Conservation (phyloP, 208 protist species). For the Histomonas meleagridis region DNA sequence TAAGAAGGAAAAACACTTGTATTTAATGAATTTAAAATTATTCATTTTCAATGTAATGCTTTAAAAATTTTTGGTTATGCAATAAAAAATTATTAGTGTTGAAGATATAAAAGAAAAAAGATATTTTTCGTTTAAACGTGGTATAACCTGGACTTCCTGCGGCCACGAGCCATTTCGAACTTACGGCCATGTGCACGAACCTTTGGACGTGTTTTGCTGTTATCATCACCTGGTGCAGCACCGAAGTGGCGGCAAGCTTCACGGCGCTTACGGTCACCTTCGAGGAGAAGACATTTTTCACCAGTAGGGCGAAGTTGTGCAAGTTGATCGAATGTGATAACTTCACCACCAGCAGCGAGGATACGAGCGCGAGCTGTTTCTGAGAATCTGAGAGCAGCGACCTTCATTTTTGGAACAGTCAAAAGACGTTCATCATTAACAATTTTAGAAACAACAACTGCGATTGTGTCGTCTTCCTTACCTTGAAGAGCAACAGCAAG, state of each 20-base stretch:
- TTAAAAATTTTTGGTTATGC: too few relatives aligned
- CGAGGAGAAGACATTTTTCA: constrained; percentile 86
- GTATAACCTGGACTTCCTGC: constrained; percentile 52
- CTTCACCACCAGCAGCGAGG: constrained; percentile 83
- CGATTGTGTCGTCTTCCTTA: constrained; percentile 68
- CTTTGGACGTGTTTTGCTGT: constrained; percentile 70
- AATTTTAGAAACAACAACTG: constrained; percentile 49
- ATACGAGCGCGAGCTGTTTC: constrained; percentile 90
- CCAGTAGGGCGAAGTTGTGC: constrained; percentile 84
- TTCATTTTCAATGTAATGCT: too few relatives aligned
- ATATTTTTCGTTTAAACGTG: too few relatives aligned
- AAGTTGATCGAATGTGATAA: constrained; percentile 97
- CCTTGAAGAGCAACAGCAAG: constrained; percentile 69
- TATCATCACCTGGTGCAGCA: constrained; percentile 58
- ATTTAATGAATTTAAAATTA: too few relatives aligned
- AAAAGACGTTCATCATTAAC: constrained; percentile 43
- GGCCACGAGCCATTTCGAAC: constrained; percentile 77
- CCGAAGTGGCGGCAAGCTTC: constrained; percentile 94
- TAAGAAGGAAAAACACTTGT: too few relatives aligned
- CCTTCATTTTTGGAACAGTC: constrained; percentile 73
- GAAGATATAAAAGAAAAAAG: too few relatives aligned
- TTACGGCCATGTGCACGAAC: constrained; percentile 63
- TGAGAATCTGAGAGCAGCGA: constrained; percentile 94
- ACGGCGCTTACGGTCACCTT: constrained; percentile 76
- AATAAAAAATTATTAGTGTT: too few relatives aligned